Conservation (phyloP, 768 basidiomycete genomes). For the Epithele typhae region DNA sequence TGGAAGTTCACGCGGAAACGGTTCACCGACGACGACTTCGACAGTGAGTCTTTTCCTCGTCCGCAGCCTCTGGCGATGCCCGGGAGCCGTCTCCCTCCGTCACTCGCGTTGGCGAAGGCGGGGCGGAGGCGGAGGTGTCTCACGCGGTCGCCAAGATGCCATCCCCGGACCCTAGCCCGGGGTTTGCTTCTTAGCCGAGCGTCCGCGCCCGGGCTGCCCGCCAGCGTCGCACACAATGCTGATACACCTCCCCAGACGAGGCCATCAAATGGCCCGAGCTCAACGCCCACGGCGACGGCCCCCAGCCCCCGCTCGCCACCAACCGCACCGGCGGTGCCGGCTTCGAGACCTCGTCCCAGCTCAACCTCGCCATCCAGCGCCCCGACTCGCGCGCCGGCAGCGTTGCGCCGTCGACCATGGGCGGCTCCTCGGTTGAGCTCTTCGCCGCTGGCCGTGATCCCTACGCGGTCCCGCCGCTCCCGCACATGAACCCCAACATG, state of each 20-base stretch:
- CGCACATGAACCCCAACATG: slow-evolving; percentile 69
- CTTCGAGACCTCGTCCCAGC: slow-evolving; percentile 64
- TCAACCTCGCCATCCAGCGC: slow-evolving; percentile 43
- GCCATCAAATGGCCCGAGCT: slow-evolving; percentile 92
- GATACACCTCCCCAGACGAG: slow-evolving; percentile 50
- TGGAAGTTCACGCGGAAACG: slow-evolving; percentile 88
- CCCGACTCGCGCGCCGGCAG: slow-evolving; percentile 39
- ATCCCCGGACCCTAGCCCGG: slow-evolving; percentile 3
- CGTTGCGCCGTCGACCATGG: slow-evolving; percentile 40
- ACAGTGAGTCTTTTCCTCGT: slow-evolving; percentile 50
- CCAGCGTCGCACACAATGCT: too few relatives aligned
- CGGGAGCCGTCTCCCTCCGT: too few relatives aligned
- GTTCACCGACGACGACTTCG: slow-evolving; percentile 57
- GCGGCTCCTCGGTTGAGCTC: slow-evolving; percentile 37
- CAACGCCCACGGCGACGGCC: slow-evolving; percentile 48
- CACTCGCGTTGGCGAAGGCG: too few relatives aligned
- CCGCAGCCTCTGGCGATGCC: too few relatives aligned
- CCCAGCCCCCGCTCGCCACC: slow-evolving; percentile 49
- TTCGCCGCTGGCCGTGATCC: slow-evolving; percentile 47
- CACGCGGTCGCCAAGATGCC: too few relatives aligned
- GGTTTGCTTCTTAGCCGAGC: slow-evolving; percentile 3
- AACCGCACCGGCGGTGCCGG: slow-evolving; percentile 67
- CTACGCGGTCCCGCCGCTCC: slow-evolving; percentile 79
- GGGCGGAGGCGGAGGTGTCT: too few relatives aligned
- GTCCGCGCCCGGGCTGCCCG: too few relatives aligned